Evolutionary conservation across 352 stramenopile genomes (phyloP), one percentile per base, ranked within the genome.

Genomic region (Elongisporangium undulatum): DNA sequence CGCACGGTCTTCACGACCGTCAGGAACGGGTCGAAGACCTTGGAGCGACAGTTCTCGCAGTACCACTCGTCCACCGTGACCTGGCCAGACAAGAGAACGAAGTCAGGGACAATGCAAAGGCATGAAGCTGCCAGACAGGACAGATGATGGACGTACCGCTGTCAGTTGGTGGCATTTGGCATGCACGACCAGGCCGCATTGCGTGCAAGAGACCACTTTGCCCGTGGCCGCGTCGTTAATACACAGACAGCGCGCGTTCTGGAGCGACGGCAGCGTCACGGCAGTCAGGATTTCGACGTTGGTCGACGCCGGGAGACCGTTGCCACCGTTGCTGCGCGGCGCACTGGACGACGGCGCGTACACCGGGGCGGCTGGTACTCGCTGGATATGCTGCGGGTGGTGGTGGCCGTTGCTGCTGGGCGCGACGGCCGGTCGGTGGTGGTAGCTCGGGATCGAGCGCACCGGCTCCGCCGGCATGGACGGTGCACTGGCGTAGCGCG

Each of bases 131-230:
- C 50, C 20, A 41, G 15, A 48, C 7, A 48, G 13, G 13, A 24
- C 2, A 53, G 9, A 53, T 5, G n/a, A 51, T 13, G 17, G 17
- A 64, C 63, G 7, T 54, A 89, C 77, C 63, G 72, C 74, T 57
- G 82, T 65, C 51, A 90, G 65, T 61, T 92, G 81, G 53, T 92
- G 80, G 56, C 83, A 94, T 53, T 92, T 92, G 53, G 76, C 79
- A 65, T 94, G 85, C 20, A 92, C 82, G n/a, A 45, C 49, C n/a
- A 83, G 60, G 1, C 63, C 62, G 50, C 85, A 94, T 15, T 71
- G 62, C 8, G 61, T 34, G 59, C 85, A 94, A 50, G 66, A 68
- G 51, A 90, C 59, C 41, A 83, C 59, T 22, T 79, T 77, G 8
- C 80, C 78, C 0, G 56, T 61, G 5, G 51, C 19, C 4, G 48